Base-by-base conservation (phyloP, 345 rosid genomes). In the Euphorbia pulcherrima region DNA sequence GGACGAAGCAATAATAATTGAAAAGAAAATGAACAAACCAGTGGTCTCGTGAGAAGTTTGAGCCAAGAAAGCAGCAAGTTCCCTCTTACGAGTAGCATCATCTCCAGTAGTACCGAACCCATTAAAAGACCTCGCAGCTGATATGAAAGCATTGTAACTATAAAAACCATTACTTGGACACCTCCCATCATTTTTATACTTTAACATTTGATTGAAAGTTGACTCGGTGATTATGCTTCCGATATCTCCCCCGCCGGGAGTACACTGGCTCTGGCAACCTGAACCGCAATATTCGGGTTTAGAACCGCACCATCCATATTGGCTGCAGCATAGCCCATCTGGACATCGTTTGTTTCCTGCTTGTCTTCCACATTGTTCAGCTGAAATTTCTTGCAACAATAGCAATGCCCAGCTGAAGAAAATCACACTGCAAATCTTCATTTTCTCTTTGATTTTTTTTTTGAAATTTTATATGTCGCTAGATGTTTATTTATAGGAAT, bases 11-110 rank as follows among this genome's bases (percentile, higher is more conserved):
- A 33, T 65, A n/a, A 41, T 30, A 29, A 24, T 6, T 40, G 46
- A 23, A 12, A 52, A 7, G 33, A 7, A 46, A 33, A 33, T 33
- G 3, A 33, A 33, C 37, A 33, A 33, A 71, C 82, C 82, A 47
- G 71, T 73, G 40, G 83, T 79, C 67, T 80, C 81, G 29, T 74
- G 81, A 30, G 81, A 77, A 12, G 81, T 77, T 68, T 80, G 81
- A 35, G 64, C 79, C 47, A 80, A 41, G 75, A 80, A 80, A 40
- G 77, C 84, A 17, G 81, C 79, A 13, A 80, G 72, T 60, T 80
- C 84, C 33, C 81, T 71, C 71, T 66, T 74, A 1, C 63, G 76
- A 5, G 79, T 72, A 4, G 46, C 23, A 12, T 29, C 2, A 29
- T 77, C 79, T 13, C 84, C 74, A 3, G 70, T 28, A 12, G 74